Evolutionary conservation across 495 filamentous ascomycete species (phyloP).

Genomic region (Aspergillus bridgeri): DNA sequence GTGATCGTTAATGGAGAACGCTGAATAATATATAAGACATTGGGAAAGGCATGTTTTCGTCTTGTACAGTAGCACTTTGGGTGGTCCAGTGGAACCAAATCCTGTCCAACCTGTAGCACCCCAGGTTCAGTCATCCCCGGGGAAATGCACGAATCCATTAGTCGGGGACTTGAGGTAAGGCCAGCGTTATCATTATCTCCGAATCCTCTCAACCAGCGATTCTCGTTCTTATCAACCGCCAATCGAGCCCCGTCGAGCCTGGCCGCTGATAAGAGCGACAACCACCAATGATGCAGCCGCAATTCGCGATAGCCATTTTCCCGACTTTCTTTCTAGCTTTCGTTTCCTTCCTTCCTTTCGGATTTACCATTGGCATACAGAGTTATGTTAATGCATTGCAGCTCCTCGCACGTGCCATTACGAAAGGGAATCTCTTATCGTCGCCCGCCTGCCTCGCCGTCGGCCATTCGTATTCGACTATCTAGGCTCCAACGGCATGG

Average conservation of each 20-base stretch:
- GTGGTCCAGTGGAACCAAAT: background rate
- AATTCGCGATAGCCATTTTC: background rate
- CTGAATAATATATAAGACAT: background rate
- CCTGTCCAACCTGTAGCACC: background rate
- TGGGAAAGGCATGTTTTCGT: background rate
- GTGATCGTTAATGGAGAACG: conserved; percentile 4
- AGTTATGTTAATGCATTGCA: background rate
- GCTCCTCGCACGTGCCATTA: background rate
- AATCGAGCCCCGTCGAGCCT: background rate
- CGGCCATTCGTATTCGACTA: background rate
- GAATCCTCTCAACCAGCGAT: background rate
- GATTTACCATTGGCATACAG: background rate
- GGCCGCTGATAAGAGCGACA: background rate
- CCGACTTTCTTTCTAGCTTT: no score
- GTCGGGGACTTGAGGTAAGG: conserved; percentile 9
- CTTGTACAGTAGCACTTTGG: conserved; percentile 12
- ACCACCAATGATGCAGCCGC: background rate
- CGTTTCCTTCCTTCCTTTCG: background rate
- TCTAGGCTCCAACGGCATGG: background rate
- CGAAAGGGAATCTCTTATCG: conserved; percentile 4
- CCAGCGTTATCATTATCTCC: conserved; percentile 2
- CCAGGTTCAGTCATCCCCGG: background rate
- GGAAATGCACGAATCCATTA: conserved; percentile 1
- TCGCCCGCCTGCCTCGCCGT: background rate
- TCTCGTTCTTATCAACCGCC: background rate